Percentiles rank a stretch among this genome's conserved stretches.
Conservation (phyloP, 1,284 basidiomycete genomes). For the Meira miltonrushii region DNA sequence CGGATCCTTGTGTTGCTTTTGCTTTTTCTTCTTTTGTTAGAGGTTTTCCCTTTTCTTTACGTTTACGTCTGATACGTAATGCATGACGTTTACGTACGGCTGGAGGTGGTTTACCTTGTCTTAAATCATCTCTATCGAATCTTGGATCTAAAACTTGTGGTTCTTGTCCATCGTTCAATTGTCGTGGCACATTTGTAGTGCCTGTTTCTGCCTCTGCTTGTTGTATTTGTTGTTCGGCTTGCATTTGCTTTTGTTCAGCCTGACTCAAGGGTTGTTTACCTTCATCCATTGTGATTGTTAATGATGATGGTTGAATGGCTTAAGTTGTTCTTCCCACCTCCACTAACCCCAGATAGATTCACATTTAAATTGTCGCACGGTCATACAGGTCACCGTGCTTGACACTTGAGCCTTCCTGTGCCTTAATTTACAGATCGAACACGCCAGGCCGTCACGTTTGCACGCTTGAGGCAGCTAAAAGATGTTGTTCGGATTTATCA, state of each 20-base stretch:
- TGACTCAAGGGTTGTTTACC: slow-evolving; percentile 2
- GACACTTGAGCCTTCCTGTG: too few relatives aligned
- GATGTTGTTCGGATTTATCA: too few relatives aligned
- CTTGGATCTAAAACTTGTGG: slow-evolving; percentile 4
- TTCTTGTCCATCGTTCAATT: neutral
- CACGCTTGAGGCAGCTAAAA: too few relatives aligned
- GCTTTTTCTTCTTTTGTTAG: neutral
- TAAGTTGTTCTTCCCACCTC: too few relatives aligned
- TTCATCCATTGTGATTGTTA: slow-evolving; percentile 4
- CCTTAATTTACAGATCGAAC: too few relatives aligned
- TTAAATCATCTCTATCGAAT: slow-evolving; percentile 9
- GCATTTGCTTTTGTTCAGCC: slow-evolving; percentile 2
- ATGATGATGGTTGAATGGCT: too few relatives aligned
- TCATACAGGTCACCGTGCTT: too few relatives aligned
- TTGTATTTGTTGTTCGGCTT: neutral
- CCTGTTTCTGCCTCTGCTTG: slow-evolving; percentile 8
- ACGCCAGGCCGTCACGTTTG: too few relatives aligned
- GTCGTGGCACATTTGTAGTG: neutral
- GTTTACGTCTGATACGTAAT: neutral
- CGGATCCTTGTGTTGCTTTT: neutral
- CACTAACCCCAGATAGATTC: too few relatives aligned
- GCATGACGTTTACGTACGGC: neutral
- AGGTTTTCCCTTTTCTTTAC: neutral
- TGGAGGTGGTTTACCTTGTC: slow-evolving; percentile 9
- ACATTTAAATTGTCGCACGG: too few relatives aligned